These are phyloP conservation scores for Heterococcus sp. DNA, from an alignment of 108 stramenopile genomes.

Conservation along the genomic window DNA sequence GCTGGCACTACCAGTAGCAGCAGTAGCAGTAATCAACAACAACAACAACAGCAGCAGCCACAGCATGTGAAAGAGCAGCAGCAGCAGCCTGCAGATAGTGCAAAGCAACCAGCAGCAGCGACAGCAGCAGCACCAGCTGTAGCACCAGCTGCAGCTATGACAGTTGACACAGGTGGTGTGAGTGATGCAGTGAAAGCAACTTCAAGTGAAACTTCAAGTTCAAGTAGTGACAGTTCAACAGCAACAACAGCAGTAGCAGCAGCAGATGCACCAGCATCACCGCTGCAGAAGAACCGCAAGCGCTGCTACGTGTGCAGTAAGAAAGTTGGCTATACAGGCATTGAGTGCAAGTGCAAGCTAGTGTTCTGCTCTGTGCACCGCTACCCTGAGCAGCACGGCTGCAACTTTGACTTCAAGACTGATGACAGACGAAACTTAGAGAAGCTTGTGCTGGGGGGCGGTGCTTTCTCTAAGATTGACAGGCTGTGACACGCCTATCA, in stretches of 20 bases:
- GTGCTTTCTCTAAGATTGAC: conserved; percentile 41
- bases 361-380: conserved; percentile 46
- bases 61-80: no score
- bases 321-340: conserved; percentile 45
- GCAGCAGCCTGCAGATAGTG: background rate
- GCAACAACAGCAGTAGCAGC: background rate
- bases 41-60: no score
- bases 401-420: conserved; percentile 45
- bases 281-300: conserved; percentile 42
- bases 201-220: no score
- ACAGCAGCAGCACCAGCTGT: background rate
- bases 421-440: conserved; percentile 19
- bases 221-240: conserved; percentile 3
- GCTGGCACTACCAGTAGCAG: no score
- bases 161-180: no score
- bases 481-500: conserved; percentile 9
- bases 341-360: conserved; percentile 42
- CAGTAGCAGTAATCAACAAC: no score
- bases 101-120: background rate
- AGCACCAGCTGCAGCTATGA: no score
- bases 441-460: conserved; percentile 29
- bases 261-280: background rate
- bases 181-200: no score
- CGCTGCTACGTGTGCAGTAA: conserved; percentile 46
- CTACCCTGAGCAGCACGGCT: conserved; percentile 39